A percentile compares a stretch with the other conserved stretches of the same genome.
phyloP scores from a whole-genome alignment of 208 protist genomes.

The Porcisia hertigi region DNA sequence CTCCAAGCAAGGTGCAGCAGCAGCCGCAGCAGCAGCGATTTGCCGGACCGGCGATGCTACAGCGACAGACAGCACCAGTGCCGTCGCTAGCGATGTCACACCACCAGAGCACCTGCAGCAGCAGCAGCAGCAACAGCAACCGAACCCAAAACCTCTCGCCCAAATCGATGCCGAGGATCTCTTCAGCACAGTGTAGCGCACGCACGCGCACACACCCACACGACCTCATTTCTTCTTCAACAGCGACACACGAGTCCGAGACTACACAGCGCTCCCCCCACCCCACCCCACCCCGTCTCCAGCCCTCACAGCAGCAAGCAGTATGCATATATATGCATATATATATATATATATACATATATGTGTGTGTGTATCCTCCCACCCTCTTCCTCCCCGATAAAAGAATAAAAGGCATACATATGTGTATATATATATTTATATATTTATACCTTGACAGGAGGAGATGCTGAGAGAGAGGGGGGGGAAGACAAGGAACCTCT shows the following conservation, averaged over 20 bases:
- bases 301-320: too few species aligned
- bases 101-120: background rate
- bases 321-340: background rate
- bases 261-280: too few species aligned
- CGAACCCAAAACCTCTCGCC: background rate
- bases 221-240: too few species aligned
- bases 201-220: background rate
- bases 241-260: too few species aligned
- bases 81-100: background rate
- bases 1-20: background rate
- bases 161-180: slow-evolving; percentile 15
- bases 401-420: too few species aligned
- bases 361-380: background rate
- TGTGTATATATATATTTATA: too few species aligned
- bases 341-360: background rate
- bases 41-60: background rate
- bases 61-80: background rate
- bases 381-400: too few species aligned
- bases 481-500: too few species aligned
- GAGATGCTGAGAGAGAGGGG: too few species aligned
- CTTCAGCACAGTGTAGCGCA: slow-evolving; percentile 5
- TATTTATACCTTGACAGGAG: too few species aligned
- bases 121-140: background rate
- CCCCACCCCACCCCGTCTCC: too few species aligned
- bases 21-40: background rate